Conservation (phyloP, 2,329 filamentous ascomycete species). For the Paraconiothyrium sp. region DNA sequence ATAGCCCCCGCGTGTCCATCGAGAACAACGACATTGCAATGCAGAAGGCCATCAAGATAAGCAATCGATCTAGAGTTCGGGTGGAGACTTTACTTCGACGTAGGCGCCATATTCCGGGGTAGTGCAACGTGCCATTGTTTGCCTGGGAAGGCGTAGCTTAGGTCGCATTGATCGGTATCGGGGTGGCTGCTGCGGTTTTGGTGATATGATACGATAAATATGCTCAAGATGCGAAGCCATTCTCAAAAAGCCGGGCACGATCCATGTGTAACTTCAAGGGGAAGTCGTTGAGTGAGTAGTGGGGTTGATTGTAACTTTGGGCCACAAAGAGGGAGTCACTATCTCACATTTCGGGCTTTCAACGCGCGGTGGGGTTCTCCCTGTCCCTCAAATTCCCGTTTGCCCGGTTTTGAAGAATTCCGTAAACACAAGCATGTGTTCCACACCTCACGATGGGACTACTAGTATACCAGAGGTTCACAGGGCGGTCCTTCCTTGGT, state of each 20-base stretch:
- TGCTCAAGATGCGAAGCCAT: not conserved
- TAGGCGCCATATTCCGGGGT: not conserved
- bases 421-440: too few species aligned
- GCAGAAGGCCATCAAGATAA: not conserved
- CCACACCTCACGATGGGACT: too few species aligned
- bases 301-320: too few species aligned
- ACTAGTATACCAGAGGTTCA: too few species aligned
- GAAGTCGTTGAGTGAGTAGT: too few species aligned
- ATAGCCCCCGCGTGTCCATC: not conserved
- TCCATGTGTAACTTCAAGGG: too few species aligned
- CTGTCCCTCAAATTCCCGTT: too few species aligned
- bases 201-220: not conserved
- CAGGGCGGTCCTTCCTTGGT: too few species aligned
- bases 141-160: not conserved
- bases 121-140: conserved; percentile 1
- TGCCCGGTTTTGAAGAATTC: too few species aligned
- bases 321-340: too few species aligned
- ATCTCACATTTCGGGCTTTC: too few species aligned
- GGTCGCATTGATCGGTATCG: not conserved
- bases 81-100: not conserved
- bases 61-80: not conserved
- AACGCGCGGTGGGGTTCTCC: too few species aligned
- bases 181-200: not conserved
- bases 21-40: not conserved
- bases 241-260: not conserved